These are phyloP conservation scores for Fraxinus cuspidata DNA, from an alignment of 257 asterid genomes.

Conservation along the genomic window DNA sequence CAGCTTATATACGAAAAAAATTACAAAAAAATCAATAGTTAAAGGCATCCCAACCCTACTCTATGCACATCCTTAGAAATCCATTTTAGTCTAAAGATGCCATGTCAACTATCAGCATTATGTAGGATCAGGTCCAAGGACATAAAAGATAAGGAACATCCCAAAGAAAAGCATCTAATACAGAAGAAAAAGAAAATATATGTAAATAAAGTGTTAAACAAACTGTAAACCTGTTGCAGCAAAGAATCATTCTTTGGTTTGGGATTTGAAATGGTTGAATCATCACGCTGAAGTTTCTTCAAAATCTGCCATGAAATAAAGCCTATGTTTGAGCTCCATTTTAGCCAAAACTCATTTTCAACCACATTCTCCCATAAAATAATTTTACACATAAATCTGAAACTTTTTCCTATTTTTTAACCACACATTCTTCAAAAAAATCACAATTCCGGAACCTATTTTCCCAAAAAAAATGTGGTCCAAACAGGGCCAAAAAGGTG, in stretches of 20 bases:
- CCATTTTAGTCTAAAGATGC: background rate
- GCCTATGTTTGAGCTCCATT: too few species aligned
- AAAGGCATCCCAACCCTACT: background rate
- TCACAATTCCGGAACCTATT: too few species aligned
- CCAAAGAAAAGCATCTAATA: background rate
- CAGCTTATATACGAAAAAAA: background rate
- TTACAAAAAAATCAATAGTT: background rate
- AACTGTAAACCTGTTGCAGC: conserved; percentile 71
- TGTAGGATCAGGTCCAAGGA: background rate
- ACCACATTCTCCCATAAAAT: too few species aligned
- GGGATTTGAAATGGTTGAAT: conserved; percentile 52
- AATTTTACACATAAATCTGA: too few species aligned
- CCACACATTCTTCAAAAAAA: too few species aligned
- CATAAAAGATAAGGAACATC: background rate
- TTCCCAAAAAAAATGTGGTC: too few species aligned
- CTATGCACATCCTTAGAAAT: conserved; percentile 8
- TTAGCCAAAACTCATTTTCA: too few species aligned
- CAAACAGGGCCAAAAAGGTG: background rate
- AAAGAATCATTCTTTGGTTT: conserved; percentile 66
- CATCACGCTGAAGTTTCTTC: conserved; percentile 57
- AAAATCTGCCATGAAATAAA: conserved; percentile 46
- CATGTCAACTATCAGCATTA: conserved; percentile 5
- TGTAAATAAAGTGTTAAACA: background rate
- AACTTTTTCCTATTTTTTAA: too few species aligned
- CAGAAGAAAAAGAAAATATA: conserved; percentile 20